Base-by-base conservation (phyloP, 495 filamentous ascomycete genomes). In the Thermothielavioides terrestris region DNA sequence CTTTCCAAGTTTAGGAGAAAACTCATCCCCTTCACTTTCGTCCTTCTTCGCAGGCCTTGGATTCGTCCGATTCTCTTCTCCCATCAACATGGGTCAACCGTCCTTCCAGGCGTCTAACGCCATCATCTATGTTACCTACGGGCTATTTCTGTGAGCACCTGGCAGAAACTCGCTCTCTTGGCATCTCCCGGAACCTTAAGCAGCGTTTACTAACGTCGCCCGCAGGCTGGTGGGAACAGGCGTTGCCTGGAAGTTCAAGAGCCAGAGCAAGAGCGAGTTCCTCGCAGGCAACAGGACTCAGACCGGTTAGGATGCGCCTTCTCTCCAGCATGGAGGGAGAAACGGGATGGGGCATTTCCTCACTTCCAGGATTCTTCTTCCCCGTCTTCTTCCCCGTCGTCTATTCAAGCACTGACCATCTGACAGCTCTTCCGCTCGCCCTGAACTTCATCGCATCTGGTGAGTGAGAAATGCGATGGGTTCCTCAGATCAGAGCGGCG, bases 381-480 rank as follows among this genome's bases (percentile, higher is more conserved):
- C n/a, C n/a, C n/a, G n/a, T n/a, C n/a, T n/a, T n/a, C n/a, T n/a
- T n/a, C n/a, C n/a, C n/a, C n/a, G n/a, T n/a, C n/a, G n/a, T n/a
- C n/a, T n/a, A n/a, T n/a, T n/a, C n/a, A n/a, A n/a, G n/a, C 22
- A 23, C 59, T 58, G 46, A 59, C 47, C 28, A 4, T 32, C 14
- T 30, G 41, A 22, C 41, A 89, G 85, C 80, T 50, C 67, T 85
- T 38, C 85, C 85, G 32, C 71, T 89, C 63, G 82, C 85, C 49
- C 71, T 89, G 51, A 88, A 89, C 65, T 89, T 88, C 70, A 85
- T 88, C 60, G 85, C 84, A 58, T 85, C 83, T 63, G 85, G 85
- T 89, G 79, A 87, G 85, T 88, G 40, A 59, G 25, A 23, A 37
- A 38, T 38, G 31, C 49, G 49, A 30, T 12, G 42, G n/a, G 41